Base-by-base conservation (phyloP, 2,329 filamentous ascomycete genomes). In the Fonsecaea multimorphosa region DNA sequence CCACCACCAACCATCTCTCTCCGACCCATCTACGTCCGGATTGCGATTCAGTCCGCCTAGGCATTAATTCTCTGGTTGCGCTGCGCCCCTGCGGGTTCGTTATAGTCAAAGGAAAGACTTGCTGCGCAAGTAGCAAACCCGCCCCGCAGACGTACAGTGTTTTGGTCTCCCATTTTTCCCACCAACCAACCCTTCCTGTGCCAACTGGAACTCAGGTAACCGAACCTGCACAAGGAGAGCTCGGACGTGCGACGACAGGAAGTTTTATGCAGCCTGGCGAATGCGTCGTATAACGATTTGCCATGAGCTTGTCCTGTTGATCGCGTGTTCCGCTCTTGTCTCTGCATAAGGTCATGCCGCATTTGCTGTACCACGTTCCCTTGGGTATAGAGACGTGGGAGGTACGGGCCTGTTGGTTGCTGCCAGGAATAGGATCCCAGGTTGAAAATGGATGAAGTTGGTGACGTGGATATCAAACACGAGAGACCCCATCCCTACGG, bases 401-500 rank as follows among this genome's bases (percentile, higher is more conserved):
- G 64, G 67, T 61, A 67, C 62, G 51, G 65, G 58, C 52, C 68
- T 60, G 54, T 44, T 34, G 58, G 49, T 62, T 58, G 59, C 58
- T 66, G 44, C 19, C 44, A 52, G 46, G 52, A 53, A 63, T 36
- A 54, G 59, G 59, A 61, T 62, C 65, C n/a, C 40, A 64, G 59
- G 66, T 66, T 60, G 61, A 68, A 58, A 65, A 71, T 71, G 68
- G 70, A 70, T 63, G 68, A 67, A 53, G 62, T 65, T 19, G 62
- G 67, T 66, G 70, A 70, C 64, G 66, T 66, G 64, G 68, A 71
- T 64, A 51, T 65, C 38, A 71, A 66, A 63, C 68, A 68, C 62
- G 68, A 70, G 46, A 53, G 66, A 58, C 51, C 68, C 59, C 68
- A 66, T 67, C 58, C 60, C 14, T 71, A 71, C 63, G 64, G 58